Conservation (phyloP, 768 basidiomycete genomes). For the Pleurotus tuoliensis region DNA sequence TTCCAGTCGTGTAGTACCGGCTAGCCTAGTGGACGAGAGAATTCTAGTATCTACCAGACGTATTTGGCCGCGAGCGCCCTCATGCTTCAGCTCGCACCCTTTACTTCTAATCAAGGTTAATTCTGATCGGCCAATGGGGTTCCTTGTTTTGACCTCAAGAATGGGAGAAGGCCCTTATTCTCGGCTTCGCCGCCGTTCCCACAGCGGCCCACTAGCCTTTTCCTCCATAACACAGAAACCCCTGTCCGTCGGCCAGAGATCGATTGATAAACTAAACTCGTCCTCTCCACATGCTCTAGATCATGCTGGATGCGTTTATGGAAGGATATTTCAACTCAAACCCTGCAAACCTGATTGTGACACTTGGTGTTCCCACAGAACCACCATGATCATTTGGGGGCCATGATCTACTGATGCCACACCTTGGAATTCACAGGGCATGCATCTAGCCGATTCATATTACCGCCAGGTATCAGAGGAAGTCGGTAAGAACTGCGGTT, state of each 20-base stretch:
- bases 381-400: not conserved
- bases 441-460: not conserved
- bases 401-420: not conserved
- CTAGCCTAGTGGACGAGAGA: slow-evolving; percentile 9
- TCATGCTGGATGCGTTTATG: not conserved
- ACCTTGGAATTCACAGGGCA: not conserved
- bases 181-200: slow-evolving; percentile 2
- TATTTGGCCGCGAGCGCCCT: slow-evolving; percentile 22
- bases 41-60: slow-evolving; percentile 16
- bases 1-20: not conserved
- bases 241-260: not conserved
- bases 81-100: slow-evolving; percentile 22
- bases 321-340: not conserved
- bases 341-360: not conserved
- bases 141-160: not conserved
- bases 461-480: not conserved
- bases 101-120: slow-evolving; percentile 15
- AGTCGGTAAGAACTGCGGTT: too few relatives aligned
- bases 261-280: slow-evolving; percentile 6
- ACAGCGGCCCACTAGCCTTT: not conserved
- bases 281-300: not conserved
- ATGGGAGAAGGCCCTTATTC: not conserved
- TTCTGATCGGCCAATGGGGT: slow-evolving; percentile 28
- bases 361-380: not conserved
- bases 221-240: not conserved